Percentiles rank a stretch among this genome's conserved stretches.
Evolutionary conservation across 2,329 filamentous ascomycete species (phyloP).

Genomic region (Pseudocercospora pini-densiflorae): DNA sequence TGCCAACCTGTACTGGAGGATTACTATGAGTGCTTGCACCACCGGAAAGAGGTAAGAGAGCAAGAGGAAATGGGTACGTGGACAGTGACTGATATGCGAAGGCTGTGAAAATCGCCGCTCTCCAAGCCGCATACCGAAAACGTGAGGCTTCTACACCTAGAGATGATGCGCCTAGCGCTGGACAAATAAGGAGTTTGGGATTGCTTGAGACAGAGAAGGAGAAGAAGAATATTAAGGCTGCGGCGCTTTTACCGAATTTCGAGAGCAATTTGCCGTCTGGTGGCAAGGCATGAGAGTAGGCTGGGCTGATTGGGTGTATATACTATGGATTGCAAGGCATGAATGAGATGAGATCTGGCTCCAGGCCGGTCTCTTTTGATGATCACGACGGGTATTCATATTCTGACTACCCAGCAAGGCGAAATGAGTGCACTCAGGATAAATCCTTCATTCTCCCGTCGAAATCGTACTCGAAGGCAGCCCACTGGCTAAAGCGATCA

Average conservation of each 20-base stretch:
- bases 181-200: slow-evolving; percentile 85
- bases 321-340: not conserved
- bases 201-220: slow-evolving; percentile 79
- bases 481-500: slow-evolving; percentile 47
- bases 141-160: slow-evolving; percentile 73
- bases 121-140: slow-evolving; percentile 86
- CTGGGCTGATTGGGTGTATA: not conserved
- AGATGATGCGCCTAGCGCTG: slow-evolving; percentile 80
- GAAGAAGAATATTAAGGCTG: slow-evolving; percentile 51
- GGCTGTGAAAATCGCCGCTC: slow-evolving; percentile 75
- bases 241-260: slow-evolving; percentile 46
- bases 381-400: not conserved
- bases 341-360: slow-evolving; percentile 1
- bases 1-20: slow-evolving; percentile 86
- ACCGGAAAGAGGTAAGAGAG: slow-evolving; percentile 89
- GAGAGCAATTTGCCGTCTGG: slow-evolving; percentile 32
- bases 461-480: slow-evolving; percentile 30
- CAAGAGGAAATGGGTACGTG: not conserved
- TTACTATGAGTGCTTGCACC: slow-evolving; percentile 98
- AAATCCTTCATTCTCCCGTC: slow-evolving; percentile 27
- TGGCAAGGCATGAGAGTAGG: slow-evolving; percentile 12
- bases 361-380: not conserved
- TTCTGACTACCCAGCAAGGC: not conserved
- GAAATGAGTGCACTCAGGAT: not conserved
- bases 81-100: not conserved